Base-by-base conservation (phyloP, 768 basidiomycete species). In the Lentinula sp. region DNA sequence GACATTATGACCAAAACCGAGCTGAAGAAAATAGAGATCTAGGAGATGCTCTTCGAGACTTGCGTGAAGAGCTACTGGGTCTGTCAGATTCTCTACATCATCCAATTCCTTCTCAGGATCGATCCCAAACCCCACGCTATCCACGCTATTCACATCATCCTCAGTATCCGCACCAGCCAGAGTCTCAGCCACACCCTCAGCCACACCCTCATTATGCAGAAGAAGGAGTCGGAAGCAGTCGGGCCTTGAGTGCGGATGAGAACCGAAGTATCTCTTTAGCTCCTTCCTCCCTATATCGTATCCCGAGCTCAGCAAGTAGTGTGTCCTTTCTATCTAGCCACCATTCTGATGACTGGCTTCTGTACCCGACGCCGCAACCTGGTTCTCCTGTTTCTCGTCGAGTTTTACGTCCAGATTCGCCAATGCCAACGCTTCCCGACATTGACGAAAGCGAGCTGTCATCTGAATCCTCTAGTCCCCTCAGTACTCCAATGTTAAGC, bases 331-430 rank as follows among this genome's bases (percentile, higher is more conserved):
- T 82, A 37, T 81, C 81, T 1, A 82, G 81, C 1, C 87, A 89
- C 63, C 87, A 92, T 63, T 93, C 91, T 0, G 91, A 93, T 59
- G 90, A 90, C 64, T 73, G 77, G 77, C 69, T 55, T 5, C 39
- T 63, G 10, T 61, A 61, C 43, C 49, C 49, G 5, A 39, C 49
- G 55, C 62, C 61, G 31, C 49, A 65, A 63, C 62, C 68, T 57
- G 59, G 65, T 56, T 66, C 66, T 53, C 59, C 62, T 10, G 18
- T 45, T 43, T 3, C 45, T 21, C 49, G 49, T 39, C 28, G 32
- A 21, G 18, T 42, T 42, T 7, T 46, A 13, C 45, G 55, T n/a
- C 55, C 50, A 8, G 50, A 51, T 32, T 60, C 50, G 8, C 40
- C 48, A 34, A 54, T 54, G 23, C 40, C 53, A 61, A 31, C 37